Evolutionary conservation across 768 basidiomycete species (phyloP), one percentile per base, ranked within the genome.

Genomic region (Suillus americanus): DNA sequence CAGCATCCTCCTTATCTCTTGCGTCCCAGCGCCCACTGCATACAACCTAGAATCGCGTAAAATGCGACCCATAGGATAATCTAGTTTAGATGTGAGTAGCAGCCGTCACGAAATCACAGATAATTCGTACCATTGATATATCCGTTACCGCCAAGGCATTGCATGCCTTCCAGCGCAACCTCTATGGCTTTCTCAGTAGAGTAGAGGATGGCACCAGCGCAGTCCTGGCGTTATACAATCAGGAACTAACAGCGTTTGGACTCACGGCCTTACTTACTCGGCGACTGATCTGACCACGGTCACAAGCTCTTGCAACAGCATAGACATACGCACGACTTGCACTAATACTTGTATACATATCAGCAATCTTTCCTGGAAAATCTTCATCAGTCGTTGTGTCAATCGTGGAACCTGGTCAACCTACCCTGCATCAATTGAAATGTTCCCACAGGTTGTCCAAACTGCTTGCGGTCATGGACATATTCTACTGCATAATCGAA

Each of bases 351-450:
- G 95, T 97, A 73, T 97, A 97, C 95, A 97, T 97, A 75, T 97
- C 95, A 68, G 89, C 90, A 59, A 91, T 88, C 74, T 92, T 93
- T 63, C 84, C 91, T 91, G 71, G 62, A 57, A 53, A 25, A 40
- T 48, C 37, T 18, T 64, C 5, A 69, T 40, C 16, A 43, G 12
- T 51, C 7, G 60, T 23, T 20, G 18, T 41, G 28, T 59, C 25
- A 18, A 38, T 28, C 10, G 20, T 50, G 35, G 13, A 23, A 35
- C 3, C 53, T n/a, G 13, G 18, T 16, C 1, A 28, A 20, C 79
- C 71, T 73, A 87, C 95, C 95, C 85, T 97, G 96, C 92, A 98
- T 97, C 63, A 97, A 74, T 76, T 97, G 95, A 82, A 97, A 97
- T 40, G 90, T 90, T 25, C 92, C 96, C 50, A 98, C 83, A 12